These are phyloP conservation scores for Botryosphaeria dothidea DNA, from an alignment of 2,329 filamentous ascomycete genomes.

Conservation along the genomic window DNA sequence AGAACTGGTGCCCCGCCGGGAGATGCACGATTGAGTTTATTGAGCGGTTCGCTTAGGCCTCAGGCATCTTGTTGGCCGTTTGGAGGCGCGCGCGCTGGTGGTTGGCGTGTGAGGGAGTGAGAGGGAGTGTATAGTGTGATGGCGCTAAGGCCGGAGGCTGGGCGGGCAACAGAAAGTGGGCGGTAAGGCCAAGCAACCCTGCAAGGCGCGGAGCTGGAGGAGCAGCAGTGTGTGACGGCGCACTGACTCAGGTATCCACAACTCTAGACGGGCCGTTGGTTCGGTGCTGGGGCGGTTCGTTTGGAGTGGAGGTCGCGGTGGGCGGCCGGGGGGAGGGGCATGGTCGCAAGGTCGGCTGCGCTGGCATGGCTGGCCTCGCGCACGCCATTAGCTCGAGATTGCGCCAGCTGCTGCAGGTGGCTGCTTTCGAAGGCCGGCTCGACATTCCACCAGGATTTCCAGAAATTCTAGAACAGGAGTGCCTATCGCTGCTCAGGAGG, in stretches of 20 bases:
- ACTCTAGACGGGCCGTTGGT: neutral
- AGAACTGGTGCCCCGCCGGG: neutral
- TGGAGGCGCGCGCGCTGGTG: neutral
- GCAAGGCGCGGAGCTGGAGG: neutral
- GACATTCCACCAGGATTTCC: conserved; percentile 9
- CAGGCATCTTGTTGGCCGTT: neutral
- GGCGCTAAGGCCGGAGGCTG: neutral
- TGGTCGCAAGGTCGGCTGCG: neutral
- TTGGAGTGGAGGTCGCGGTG: neutral
- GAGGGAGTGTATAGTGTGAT: neutral
- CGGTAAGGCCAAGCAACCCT: neutral
- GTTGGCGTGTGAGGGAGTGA: neutral
- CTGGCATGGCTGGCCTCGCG: too few species aligned
- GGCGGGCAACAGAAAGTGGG: conserved; percentile 4
- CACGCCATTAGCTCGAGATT: neutral
- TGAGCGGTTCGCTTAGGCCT: conserved; percentile 9
- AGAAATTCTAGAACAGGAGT: conserved; percentile 9
- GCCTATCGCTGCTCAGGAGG: neutral
- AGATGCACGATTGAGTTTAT: conserved; percentile 18
- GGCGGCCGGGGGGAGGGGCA: neutral
- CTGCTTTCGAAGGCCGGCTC: neutral
- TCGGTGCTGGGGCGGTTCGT: too few species aligned
- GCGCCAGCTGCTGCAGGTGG: neutral
- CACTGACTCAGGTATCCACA: conserved; percentile 8
- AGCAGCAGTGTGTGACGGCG: neutral